Base-by-base conservation (phyloP, 2,329 filamentous ascomycete genomes). In the Fusarium duplospermum region DNA sequence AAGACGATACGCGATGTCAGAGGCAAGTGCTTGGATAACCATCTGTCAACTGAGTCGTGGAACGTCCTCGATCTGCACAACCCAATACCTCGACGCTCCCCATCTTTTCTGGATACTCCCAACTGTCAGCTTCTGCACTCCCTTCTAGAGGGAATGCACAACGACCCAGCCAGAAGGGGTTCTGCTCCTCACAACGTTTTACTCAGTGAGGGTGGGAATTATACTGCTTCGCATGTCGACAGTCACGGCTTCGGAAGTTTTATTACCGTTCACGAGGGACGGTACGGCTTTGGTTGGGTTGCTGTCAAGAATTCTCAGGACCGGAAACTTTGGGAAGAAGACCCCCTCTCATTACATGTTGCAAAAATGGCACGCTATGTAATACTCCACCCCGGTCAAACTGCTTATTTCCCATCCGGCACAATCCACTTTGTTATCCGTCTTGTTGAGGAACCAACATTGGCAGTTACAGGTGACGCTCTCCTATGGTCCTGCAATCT, bases 381-480 rank as follows among this genome's bases (percentile, higher is more conserved):
- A 2, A 31, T 65, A 14, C 54, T 65, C 24, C 24, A 10, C 4
- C 52, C 62, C 18, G 52, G 62, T 8, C 62, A 65, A 40, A 65
- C 62, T 20, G 29, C 40, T 13, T 65, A 31, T 20, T 59, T 65
- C 38, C 50, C 62, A 11, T 20, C 47, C 22, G 54, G 54, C 9
- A 65, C 38, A n/a, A 65, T 65, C 16, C 62, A 65, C 33, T 58
- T 35, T 50, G 40, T 65, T 18, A 50, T 65, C 27, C 40, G 62
- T 7, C 14, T 29, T 33, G 36, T 27, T 5, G 62, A 27, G 5
- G 24, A 40, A 14, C 36, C 13, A 36, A 58, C 42, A 9, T 38
- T 58, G 35, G 54, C 54, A 27, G 50, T 31, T 35, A 14, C 38
- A 27, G 62, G 62, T 9, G 20, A 65, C n/a, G n/a, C 31, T 16